phyloP scores from a whole-genome alignment of 2,329 filamentous ascomycete genomes.

The Microdochium nivale region DNA sequence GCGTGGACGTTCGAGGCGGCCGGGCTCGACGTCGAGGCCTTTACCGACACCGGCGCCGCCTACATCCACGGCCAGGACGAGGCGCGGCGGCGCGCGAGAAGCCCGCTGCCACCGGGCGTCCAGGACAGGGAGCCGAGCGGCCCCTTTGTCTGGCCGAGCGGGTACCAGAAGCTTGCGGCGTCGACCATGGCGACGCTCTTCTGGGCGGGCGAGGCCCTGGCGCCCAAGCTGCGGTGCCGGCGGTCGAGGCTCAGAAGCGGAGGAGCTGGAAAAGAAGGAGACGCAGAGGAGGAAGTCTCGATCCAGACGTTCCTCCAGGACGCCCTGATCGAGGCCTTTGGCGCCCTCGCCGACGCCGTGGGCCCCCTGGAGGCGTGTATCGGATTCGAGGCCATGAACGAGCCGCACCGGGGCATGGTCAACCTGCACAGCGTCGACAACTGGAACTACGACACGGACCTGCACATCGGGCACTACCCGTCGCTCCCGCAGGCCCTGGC shows the following conservation, averaged over 20 bases:
- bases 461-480: slow-evolving; percentile 31
- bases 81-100: slow-evolving; percentile 12
- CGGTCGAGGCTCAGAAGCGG: not conserved
- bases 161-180: slow-evolving; percentile 27
- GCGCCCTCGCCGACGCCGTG: slow-evolving; percentile 22
- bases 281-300: slow-evolving; percentile 9
- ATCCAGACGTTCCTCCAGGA: slow-evolving; percentile 20
- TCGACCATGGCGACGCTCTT: slow-evolving; percentile 19
- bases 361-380: slow-evolving; percentile 23
- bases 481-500: slow-evolving; percentile 28
- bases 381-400: slow-evolving; percentile 33
- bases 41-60: slow-evolving; percentile 18
- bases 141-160: slow-evolving; percentile 27
- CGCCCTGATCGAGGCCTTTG: slow-evolving; percentile 24
- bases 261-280: not conserved
- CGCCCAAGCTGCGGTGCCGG: slow-evolving; percentile 11
- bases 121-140: slow-evolving; percentile 21
- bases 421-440: slow-evolving; percentile 27
- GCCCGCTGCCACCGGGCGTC: not conserved
- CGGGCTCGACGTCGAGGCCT: slow-evolving; percentile 27
- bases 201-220: slow-evolving; percentile 17
- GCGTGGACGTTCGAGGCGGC: slow-evolving; percentile 32
- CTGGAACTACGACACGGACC: slow-evolving; percentile 32
- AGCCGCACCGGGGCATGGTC: slow-evolving; percentile 31
- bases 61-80: slow-evolving; percentile 27